phyloP scores from a whole-genome alignment of 352 stramenopile genomes.

The Pythium volutum region DNA sequence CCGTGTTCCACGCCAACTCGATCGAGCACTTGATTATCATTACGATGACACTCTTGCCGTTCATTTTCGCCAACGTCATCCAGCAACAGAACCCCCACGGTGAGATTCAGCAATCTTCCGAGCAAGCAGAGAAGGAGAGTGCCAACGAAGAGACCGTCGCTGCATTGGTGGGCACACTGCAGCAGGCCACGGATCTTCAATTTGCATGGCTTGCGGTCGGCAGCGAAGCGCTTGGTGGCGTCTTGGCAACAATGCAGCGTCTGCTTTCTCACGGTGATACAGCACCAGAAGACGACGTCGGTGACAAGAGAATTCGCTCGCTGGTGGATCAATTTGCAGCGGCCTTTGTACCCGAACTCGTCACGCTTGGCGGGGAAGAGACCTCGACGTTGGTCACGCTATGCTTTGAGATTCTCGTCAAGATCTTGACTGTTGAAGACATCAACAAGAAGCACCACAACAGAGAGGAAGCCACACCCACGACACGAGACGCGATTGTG shows the following conservation, averaged over 20 bases:
- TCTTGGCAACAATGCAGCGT: background rate
- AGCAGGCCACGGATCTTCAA: slow-evolving; percentile 1
- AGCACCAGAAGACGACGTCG: background rate
- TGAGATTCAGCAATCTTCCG: background rate
- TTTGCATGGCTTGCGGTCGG: slow-evolving; percentile 14
- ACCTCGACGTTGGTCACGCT: slow-evolving; percentile 9
- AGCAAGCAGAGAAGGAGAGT: background rate
- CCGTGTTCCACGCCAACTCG: slow-evolving; percentile 32
- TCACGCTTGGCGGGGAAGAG: slow-evolving; percentile 3
- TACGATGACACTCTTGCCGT: slow-evolving; percentile 36
- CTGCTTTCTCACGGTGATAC: background rate
- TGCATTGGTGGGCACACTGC: background rate
- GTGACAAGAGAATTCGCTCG: background rate
- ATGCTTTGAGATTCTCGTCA: slow-evolving; percentile 38
- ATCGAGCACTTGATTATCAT: slow-evolving; percentile 45
- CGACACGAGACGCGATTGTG: slow-evolving; percentile 18
- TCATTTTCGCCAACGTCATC: slow-evolving; percentile 17
- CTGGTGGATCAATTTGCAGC: slow-evolving; percentile 12
- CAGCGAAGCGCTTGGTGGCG: background rate
- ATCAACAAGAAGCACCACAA: slow-evolving; percentile 4
- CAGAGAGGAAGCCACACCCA: slow-evolving; percentile 3
- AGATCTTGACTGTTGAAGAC: slow-evolving; percentile 16
- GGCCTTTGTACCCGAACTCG: slow-evolving; percentile 14
- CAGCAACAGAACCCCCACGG: background rate
- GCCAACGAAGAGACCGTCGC: background rate